Evolutionary conservation across 139 green algal species (phyloP).

Genomic region (Volvox reticuliferus): DNA sequence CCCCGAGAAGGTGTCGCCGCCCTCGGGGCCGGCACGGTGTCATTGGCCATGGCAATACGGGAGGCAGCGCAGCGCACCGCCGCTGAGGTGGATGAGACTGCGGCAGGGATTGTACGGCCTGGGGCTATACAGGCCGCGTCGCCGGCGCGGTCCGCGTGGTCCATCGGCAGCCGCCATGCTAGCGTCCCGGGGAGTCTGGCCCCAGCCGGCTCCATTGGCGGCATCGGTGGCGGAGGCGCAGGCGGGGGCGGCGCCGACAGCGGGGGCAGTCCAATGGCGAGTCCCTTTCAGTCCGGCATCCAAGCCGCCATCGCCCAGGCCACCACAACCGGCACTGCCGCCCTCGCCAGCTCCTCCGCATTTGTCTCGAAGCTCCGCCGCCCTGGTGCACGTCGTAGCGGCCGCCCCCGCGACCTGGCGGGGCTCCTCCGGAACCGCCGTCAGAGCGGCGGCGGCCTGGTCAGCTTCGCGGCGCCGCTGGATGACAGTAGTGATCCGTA

Average conservation of each 20-base stretch:
- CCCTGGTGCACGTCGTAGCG: not conserved
- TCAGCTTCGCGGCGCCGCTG: conserved; percentile 4
- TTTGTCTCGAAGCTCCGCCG: conserved; percentile 40
- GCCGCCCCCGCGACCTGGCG: conserved; percentile 20
- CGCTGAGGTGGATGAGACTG: conserved; percentile 8
- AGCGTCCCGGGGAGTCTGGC: too few relatives aligned
- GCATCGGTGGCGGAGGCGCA: not conserved
- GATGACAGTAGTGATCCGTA: not conserved
- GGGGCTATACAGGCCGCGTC: not conserved
- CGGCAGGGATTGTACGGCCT: conserved; percentile 4
- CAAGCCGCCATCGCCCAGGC: not conserved
- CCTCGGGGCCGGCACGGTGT: not conserved
- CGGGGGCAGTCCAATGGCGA: not conserved
- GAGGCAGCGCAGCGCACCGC: conserved; percentile 20
- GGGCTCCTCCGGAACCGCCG: conserved; percentile 15
- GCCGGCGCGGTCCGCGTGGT: not conserved
- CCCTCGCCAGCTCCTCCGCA: not conserved
- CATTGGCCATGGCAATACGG: conserved; percentile 8
- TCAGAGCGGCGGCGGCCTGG: conserved; percentile 1
- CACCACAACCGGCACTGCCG: not conserved
- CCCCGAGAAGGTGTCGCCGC: not conserved
- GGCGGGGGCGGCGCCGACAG: not conserved
- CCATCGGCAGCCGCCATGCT: too few relatives aligned
- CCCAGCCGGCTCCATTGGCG: not conserved
- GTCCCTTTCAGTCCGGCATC: not conserved